Conservation (phyloP, 768 basidiomycete genomes). For the Chalciporus chontae region DNA sequence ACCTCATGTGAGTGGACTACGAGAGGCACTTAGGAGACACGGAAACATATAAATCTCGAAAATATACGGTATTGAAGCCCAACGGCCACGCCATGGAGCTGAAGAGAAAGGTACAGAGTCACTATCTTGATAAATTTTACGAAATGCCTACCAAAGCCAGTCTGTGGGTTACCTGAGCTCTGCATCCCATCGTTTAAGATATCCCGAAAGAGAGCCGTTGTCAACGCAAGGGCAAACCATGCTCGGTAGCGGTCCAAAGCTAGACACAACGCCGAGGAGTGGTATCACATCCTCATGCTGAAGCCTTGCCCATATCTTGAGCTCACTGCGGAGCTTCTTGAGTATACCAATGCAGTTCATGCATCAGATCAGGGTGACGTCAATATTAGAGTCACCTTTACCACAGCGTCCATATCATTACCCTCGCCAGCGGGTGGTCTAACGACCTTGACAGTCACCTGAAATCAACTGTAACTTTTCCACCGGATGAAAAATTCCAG, state of each 20-base stretch:
- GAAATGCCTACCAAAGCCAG: background rate
- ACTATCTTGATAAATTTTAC: background rate
- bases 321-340: background rate
- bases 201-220: slow-evolving; percentile 13
- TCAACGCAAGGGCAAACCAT: slow-evolving; percentile 23
- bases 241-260: slow-evolving; percentile 20
- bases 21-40: background rate
- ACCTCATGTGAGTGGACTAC: background rate
- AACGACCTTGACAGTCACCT: slow-evolving; percentile 1
- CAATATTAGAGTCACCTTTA: background rate
- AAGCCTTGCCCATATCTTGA: slow-evolving; percentile 2
- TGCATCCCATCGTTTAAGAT: slow-evolving; percentile 8
- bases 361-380: background rate
- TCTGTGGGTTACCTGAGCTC: background rate
- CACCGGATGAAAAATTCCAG: background rate
- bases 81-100: slow-evolving; percentile 1
- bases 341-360: no score
- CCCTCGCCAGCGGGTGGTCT: background rate
- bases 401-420: background rate
- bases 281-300: slow-evolving; percentile 24
- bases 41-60: background rate
- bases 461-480: background rate
- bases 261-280: slow-evolving; percentile 13
- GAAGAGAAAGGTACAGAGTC: background rate
- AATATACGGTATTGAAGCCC: slow-evolving; percentile 8